Evolutionary conservation across 352 stramenopile genomes (phyloP).

Genomic region (Pythium coloratum): DNA sequence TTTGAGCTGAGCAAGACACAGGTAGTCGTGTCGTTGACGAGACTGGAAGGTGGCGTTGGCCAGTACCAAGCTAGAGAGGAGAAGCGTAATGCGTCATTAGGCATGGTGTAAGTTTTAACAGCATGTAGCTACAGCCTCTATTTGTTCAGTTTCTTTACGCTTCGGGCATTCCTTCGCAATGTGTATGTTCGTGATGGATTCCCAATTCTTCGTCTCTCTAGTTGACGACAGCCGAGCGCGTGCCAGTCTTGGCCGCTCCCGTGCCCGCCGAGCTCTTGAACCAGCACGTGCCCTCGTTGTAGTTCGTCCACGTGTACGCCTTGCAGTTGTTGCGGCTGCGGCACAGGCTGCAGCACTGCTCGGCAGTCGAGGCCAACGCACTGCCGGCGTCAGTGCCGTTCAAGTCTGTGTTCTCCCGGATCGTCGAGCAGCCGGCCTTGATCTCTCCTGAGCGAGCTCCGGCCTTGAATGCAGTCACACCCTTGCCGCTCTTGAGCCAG

Average conservation of each 20-base stretch:
- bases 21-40: too few relatives aligned
- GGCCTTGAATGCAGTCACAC: constrained; percentile 1
- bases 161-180: too few relatives aligned
- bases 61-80: too few relatives aligned
- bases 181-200: too few relatives aligned
- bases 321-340: background rate
- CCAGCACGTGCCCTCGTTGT: constrained; percentile 28
- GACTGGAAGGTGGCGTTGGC: too few relatives aligned
- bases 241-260: background rate
- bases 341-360: constrained; percentile 10
- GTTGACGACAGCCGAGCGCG: background rate
- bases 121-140: too few relatives aligned
- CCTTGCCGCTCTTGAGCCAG: constrained; percentile 34
- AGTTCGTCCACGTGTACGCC: constrained; percentile 18
- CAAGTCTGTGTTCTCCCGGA: constrained; percentile 12
- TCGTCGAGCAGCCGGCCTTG: background rate
- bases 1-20: too few relatives aligned
- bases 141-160: too few relatives aligned
- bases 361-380: background rate
- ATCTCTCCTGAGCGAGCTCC: constrained; percentile 1
- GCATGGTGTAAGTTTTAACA: too few relatives aligned
- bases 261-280: constrained; percentile 17
- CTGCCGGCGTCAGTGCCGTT: constrained; percentile 11
- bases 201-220: background rate
- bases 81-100: too few relatives aligned